Base-by-base conservation (phyloP, 1,284 basidiomycete genomes). In the Ganoderma multipileum region DNA sequence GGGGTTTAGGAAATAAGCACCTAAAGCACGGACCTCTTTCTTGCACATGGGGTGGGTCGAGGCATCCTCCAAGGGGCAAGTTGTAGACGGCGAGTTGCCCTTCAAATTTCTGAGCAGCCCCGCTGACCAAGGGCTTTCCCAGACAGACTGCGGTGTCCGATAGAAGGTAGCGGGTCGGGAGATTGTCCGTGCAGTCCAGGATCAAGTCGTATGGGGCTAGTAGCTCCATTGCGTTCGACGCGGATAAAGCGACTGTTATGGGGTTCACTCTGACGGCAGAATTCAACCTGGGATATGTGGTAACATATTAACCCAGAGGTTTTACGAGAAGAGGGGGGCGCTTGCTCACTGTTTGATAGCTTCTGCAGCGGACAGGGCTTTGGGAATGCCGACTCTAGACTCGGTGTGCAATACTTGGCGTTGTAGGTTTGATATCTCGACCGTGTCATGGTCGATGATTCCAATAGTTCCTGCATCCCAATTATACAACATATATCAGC, bases 121-220 rank as follows among this genome's bases (percentile, higher is more conserved):
- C 98, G 66, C 93, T 95, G 41, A 99, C 92, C 38, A 99, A 89
- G 3, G 95, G 93, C 60, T 91, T 91, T 6, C 82, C 81, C 2
- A 95, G 86, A 0, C 83, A 81, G 54, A 95, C 94, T n/a, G 93
- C 90, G 0, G 90, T 88, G 78, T 99, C 97, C n/a, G 95, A 96
- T 67, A 99, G 86, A 8, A 99, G 88, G 80, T 99, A 99, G 3
- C 98, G 92, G 0, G 95, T 97, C 3, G 92, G 88, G 2, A 93
- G 91, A 71, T 98, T 97, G 81, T 99, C 97, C 2, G 96, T 98
- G 82, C 97, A 99, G 82, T 99, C 98, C 18, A 99, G 84, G 60
- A 99, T 87, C 54, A 98, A 81, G 77, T 95, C 90, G 76, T 93
- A 93, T 1, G 83, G 77, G 5, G 78, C 73, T 7, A 97, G 82